Conservation (phyloP, 805 yeast species). For the Barnettozyma salicaria region DNA sequence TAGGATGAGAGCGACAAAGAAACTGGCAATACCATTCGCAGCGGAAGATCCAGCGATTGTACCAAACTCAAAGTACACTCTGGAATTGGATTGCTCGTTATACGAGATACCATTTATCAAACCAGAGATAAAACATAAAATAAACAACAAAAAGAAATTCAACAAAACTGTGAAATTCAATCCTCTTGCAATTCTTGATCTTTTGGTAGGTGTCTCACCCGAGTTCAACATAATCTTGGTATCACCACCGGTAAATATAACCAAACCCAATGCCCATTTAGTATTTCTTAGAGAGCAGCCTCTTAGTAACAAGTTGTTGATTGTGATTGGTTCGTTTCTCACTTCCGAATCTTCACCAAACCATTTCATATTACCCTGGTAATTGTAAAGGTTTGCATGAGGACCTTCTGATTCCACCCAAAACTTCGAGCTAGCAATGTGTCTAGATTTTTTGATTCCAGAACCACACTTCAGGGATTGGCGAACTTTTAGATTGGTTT, state of each 20-base stretch:
- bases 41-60: constrained; percentile 62
- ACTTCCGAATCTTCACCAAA: constrained; percentile 27
- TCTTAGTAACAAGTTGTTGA: constrained; percentile 63
- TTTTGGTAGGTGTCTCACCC: constrained; percentile 74
- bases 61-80: constrained; percentile 64
- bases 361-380: constrained; percentile 65
- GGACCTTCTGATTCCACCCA: constrained; percentile 84
- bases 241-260: constrained; percentile 70
- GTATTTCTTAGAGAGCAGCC: constrained; percentile 79
- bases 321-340: constrained; percentile 57
- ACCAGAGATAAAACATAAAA: constrained; percentile 65
- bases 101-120: constrained; percentile 66
- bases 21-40: constrained; percentile 62
- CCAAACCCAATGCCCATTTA: constrained; percentile 77
- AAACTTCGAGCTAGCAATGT: constrained; percentile 46
- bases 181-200: constrained; percentile 67
- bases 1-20: constrained; percentile 69
- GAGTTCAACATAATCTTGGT: constrained; percentile 78
- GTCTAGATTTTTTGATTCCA: constrained; percentile 41
- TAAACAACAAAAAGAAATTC: constrained; percentile 58
- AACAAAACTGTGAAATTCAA: constrained; percentile 62
- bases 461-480: constrained; percentile 63
- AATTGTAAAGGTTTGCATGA: constrained; percentile 68
- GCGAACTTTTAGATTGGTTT: constrained; percentile 69
- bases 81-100: constrained; percentile 38